A percentile compares a stretch with the other conserved stretches of the same genome.
These are phyloP conservation scores for Violaceomyces palustris DNA, from an alignment of 1,284 basidiomycete genomes.

Conservation along the genomic window DNA sequence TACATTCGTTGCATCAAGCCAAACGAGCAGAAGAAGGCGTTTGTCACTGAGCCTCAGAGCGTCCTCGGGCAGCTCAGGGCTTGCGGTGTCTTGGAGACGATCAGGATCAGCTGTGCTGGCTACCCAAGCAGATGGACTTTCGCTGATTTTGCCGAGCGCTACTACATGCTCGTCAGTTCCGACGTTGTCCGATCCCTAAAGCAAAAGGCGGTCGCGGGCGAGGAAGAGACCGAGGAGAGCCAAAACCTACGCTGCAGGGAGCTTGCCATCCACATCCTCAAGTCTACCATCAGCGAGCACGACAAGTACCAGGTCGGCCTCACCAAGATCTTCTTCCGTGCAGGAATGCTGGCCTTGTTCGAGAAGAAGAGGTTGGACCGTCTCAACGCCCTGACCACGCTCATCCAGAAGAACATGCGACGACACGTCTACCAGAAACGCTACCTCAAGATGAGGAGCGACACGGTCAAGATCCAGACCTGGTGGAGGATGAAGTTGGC, in stretches of 20 bases:
- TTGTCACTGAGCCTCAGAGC: constrained; percentile 94
- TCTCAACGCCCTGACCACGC: constrained; percentile 82
- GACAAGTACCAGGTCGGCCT: constrained; percentile 96
- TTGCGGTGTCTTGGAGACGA: constrained; percentile 98
- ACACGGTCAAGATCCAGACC: constrained; percentile 81
- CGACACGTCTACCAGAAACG: constrained; percentile 75
- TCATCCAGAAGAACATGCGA: constrained; percentile 95
- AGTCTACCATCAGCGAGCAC: constrained; percentile 78
- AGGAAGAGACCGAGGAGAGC: too few species aligned
- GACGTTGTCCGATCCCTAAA: constrained; percentile 62
- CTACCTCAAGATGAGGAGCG: constrained; percentile 68
- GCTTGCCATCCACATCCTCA: constrained; percentile 80
- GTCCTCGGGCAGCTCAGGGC: constrained; percentile 91
- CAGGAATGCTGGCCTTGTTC: constrained; percentile 95
- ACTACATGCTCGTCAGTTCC: constrained; percentile 92
- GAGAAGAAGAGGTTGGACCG: constrained; percentile 83
- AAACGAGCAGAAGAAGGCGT: constrained; percentile 91
- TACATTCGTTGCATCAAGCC: constrained; percentile 99
- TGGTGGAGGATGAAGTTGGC: constrained; percentile 88
- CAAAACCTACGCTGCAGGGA: too few species aligned
- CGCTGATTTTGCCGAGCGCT: constrained; percentile 97
- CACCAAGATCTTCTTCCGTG: constrained; percentile 98
- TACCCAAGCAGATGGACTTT: constrained; percentile 99
- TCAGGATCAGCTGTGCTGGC: constrained; percentile 96
- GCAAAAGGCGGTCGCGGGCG: constrained; percentile 57